Evolutionary conservation across 176 grass and related monocot species (phyloP), one percentile per base, ranked within the genome.

Genomic region (Leersia perrieri): DNA sequence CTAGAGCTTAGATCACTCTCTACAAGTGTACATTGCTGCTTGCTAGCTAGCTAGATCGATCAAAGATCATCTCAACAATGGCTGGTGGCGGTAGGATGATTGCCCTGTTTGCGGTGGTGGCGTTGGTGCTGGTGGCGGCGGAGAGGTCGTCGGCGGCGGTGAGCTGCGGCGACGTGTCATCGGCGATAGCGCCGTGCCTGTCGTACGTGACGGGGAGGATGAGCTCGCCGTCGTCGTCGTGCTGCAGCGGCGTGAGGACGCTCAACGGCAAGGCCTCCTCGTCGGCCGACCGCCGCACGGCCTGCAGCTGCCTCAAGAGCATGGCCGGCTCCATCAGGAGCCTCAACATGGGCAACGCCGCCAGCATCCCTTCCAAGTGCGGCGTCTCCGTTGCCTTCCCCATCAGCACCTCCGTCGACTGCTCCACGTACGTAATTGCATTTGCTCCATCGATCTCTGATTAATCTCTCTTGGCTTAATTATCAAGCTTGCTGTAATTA

Each of bases 161-260:
- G 10, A 78, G 39, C 47, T 91, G 89, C 73, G 6, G 66, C 1
- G 49, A 94, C 6, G 89, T 94, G 76, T 66, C 83, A 4, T 85
- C 83, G 18, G 9, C 76, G 2, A 41, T 92, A 28, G 34, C 73
- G 60, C 87, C 89, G 28, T 94, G 89, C 77, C 18, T 87, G 22
- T 12, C 51, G 11, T 94, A 94, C 55, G 75, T 73, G 33, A 83
- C 40, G 44, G 69, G 58, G 4, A 67, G 44, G 11, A 11, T 39
- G 11, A 0, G 77, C 5, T 2, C 79, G 0, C 76, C 89, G 0
- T 68, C 83, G 10, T 22, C 11, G 11, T 9, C 60, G 35, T 94
- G 92, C 74, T 92, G 90, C 78, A 72, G 1, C 74, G 78, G 83
- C 0, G 83, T 92, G 15, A 83, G 33, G 83, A 28, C 5, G 11